A percentile compares a stretch with the other conserved stretches of the same genome.
phyloP scores from a whole-genome alignment of 208 protist species.

The Blechomonas ayalai region DNA sequence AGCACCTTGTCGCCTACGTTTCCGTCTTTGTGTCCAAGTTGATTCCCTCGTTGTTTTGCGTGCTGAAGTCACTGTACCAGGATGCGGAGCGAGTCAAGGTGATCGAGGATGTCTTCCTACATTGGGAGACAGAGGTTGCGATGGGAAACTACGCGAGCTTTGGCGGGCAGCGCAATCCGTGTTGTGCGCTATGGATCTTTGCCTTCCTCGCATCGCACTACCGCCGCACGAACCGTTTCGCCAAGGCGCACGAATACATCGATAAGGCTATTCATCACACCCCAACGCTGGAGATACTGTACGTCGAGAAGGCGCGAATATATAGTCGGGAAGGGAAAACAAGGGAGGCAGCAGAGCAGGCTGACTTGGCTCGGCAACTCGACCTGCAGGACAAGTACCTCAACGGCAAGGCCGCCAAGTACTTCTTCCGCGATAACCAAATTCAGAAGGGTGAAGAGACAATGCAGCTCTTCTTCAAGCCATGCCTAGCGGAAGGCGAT shows the following conservation, averaged over 20 bases:
- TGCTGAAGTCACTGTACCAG: constrained; percentile 90
- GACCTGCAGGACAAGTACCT: constrained; percentile 96
- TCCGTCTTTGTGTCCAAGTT: constrained; percentile 75
- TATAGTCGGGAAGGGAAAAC: constrained; percentile 72
- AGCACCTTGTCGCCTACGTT: constrained; percentile 37
- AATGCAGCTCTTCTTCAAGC: constrained; percentile 90
- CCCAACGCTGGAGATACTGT: constrained; percentile 93
- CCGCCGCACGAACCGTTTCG: constrained; percentile 52
- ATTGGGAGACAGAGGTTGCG: constrained; percentile 52
- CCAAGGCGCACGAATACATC: constrained; percentile 71
- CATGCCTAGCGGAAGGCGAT: constrained; percentile 28
- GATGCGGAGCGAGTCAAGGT: constrained; percentile 46
- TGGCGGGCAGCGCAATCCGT: constrained; percentile 50
- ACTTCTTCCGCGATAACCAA: constrained; percentile 85
- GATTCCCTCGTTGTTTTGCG: constrained; percentile 92
- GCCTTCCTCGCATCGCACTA: constrained; percentile 89
- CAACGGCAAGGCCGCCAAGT: constrained; percentile 92
- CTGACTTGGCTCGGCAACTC: constrained; percentile 84
- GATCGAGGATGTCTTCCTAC: constrained; percentile 71
- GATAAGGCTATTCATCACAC: constrained; percentile 92
- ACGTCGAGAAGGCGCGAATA: constrained; percentile 88
- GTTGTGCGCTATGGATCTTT: constrained; percentile 83
- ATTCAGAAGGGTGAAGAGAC: constrained; percentile 71
- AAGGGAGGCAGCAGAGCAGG: constrained; percentile 54
- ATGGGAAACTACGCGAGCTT: constrained; percentile 60